These are phyloP conservation scores for Penicillium sp. DNA, from an alignment of 2,329 filamentous ascomycete species.

Conservation along the genomic window DNA sequence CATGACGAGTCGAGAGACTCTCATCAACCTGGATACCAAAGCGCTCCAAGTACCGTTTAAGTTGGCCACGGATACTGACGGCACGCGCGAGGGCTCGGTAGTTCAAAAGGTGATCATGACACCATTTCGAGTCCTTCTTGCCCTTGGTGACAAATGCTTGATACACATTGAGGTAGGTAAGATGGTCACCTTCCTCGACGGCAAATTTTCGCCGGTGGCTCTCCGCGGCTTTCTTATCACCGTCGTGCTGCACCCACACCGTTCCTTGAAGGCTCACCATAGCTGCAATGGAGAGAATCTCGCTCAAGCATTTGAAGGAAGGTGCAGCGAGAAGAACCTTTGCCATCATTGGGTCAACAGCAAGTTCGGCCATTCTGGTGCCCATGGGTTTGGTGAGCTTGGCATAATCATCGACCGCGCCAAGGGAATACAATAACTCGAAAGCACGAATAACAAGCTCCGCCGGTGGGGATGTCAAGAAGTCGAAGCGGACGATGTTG, in stretches of 20 bases:
- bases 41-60: constrained; percentile 84
- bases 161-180: constrained; percentile 93
- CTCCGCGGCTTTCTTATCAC: constrained; percentile 76
- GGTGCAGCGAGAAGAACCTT: constrained; percentile 80
- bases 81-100: constrained; percentile 83
- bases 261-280: constrained; percentile 88
- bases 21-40: constrained; percentile 77
- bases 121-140: constrained; percentile 83
- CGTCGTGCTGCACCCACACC: constrained; percentile 82
- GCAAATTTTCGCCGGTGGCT: constrained; percentile 80
- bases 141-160: constrained; percentile 84
- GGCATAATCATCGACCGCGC: constrained; percentile 85
- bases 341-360: constrained; percentile 94
- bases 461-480: constrained; percentile 82
- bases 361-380: constrained; percentile 87
- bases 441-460: constrained; percentile 84
- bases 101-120: constrained; percentile 84
- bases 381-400: constrained; percentile 91
- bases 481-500: constrained; percentile 90
- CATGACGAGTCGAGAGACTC: constrained; percentile 49
- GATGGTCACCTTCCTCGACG: constrained; percentile 89
- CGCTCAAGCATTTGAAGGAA: constrained; percentile 77
- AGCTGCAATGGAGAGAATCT: constrained; percentile 88
- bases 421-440: constrained; percentile 84
- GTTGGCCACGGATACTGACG: constrained; percentile 82